Base-by-base conservation (phyloP, 2,329 filamentous ascomycete genomes). In the Diaporthe citri region DNA sequence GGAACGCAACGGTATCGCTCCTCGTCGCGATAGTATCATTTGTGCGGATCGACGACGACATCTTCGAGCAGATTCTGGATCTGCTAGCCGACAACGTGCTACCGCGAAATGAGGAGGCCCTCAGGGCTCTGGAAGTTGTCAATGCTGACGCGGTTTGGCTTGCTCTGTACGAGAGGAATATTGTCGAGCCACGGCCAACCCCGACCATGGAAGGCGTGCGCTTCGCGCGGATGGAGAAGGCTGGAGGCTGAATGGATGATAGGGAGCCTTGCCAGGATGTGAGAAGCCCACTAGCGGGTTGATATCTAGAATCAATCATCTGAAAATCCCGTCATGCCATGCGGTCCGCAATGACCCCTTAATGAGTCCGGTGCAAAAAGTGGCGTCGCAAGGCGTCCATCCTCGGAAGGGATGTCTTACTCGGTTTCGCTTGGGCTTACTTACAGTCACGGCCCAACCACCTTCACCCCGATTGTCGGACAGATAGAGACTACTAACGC, bases 141-240 rank as follows among this genome's bases (percentile, higher is more conserved):
- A 95, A 96, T 81, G 86, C 88, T 1, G 94, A 97, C 85, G 93
- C 93, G 1, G 92, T 97, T 5, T 97, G 95, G 95, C 83, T 96
- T 77, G 86, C 86, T 55, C 83, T 90, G 79, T 88, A 89, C 73
- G 84, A 89, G 79, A 82, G 82, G 72, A 87, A 88, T 13, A 77
- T 83, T 75, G 79, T 86, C 48, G 79, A 84, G 71, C 79, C 78
- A 76, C 78, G 81, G 73, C 80, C 82, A 55, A 82, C 80, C 15
- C 88, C 88, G 12, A 78, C 81, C 31, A 79, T 89, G 78, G 84
- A 88, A 7, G 87, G 86, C 0, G 80, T 84, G 56, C 78, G 77
- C 6, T 89, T 89, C 79, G 76, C 74, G 15, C 74, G 71, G 15
- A 52, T 82, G 74, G 46, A 71, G 17, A 66, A 74, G 46, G 48